These are phyloP conservation scores for Cryphonectria naterciae DNA, from an alignment of 2,329 filamentous ascomycete genomes.

Conservation along the genomic window DNA sequence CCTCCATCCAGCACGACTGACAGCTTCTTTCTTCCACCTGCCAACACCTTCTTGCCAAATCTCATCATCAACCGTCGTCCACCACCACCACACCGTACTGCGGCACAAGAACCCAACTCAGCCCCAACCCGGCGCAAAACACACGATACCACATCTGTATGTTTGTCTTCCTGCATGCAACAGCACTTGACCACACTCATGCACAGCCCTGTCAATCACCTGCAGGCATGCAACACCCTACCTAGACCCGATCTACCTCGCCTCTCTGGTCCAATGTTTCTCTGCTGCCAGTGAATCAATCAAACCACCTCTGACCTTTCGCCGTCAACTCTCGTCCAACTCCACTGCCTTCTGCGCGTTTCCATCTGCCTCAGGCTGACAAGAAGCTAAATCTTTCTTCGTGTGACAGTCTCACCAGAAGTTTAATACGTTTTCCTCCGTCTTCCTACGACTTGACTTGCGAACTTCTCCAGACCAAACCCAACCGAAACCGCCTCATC, in stretches of 20 bases:
- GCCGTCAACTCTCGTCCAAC: constrained; percentile 1
- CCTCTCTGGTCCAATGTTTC: neutral
- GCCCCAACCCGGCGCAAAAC: neutral
- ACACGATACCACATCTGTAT: constrained; percentile 14
- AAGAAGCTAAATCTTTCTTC: neutral
- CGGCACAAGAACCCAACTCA: neutral
- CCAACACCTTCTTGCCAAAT: constrained; percentile 8
- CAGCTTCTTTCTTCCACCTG: constrained; percentile 13
- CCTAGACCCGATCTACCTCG: neutral
- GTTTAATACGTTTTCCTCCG: neutral
- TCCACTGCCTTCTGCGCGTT: constrained; percentile 8
- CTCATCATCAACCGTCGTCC: constrained; percentile 9
- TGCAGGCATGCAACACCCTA: constrained; percentile 13
- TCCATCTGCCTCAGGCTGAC: constrained; percentile 9
- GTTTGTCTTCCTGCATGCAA: constrained; percentile 9
- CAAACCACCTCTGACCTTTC: constrained; percentile 1
- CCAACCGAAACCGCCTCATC: constrained; percentile 14
- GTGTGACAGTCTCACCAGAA: neutral
- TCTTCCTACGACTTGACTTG: constrained; percentile 12
- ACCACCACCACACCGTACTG: neutral
- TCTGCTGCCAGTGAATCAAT: constrained; percentile 7
- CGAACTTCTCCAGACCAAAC: constrained; percentile 1
- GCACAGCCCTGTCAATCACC: constrained; percentile 8
- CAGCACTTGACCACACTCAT: neutral
- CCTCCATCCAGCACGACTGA: constrained; percentile 8